Evolutionary conservation across 306 rosid genomes (phyloP), one percentile per base, ranked within the genome.

Genomic region (Fagus sylvatica): DNA sequence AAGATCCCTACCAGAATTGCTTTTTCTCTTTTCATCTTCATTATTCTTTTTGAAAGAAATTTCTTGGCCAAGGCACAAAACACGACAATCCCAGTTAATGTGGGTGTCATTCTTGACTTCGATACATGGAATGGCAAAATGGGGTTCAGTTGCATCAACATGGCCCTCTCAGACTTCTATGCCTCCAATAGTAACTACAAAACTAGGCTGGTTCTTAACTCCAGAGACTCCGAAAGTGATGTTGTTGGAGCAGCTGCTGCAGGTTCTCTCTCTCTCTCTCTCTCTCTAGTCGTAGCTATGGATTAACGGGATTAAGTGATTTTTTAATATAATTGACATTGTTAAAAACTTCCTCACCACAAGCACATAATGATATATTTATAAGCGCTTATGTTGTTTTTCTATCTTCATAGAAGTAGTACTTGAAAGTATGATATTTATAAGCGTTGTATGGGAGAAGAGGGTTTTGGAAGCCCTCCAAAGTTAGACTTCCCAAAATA

Each of bases 101-200:
- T 84, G 1, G 88, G 89, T 0, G 71, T 84, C 72, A 39, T 84
- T 22, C 39, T 83, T 42, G 74, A 80, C 49, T n/a, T 32, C 9
- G 76, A 60, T 39, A 41, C 72, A 0, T 8, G 49, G 72, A 1
- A 2, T 51, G 86, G 83, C 48, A 84, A 74, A 69, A 53, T 84
- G 83, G 78, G 76, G 46, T 1, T 81, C 73, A 79, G 79, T 46
- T 84, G 85, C 74, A 77, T 87, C 56, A 22, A 87, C 22, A 81
- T 87, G 83, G 78, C 88, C 0, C 71, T 84, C 15, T 64, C 81
- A 0, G 88, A 84, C 17, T 79, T 84, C 79, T 87, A 87, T 6
- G 30, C 43, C 6, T 53, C 83, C 11, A 72, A 71, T 41, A 5
- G 61, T 17, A 17, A 37, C 19, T 79, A 79, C 72, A 56, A 62